Evolutionary conservation across 225 moss, liverwort and hornwort genomes (phyloP).

Genomic region (Marchantia paleacea): DNA sequence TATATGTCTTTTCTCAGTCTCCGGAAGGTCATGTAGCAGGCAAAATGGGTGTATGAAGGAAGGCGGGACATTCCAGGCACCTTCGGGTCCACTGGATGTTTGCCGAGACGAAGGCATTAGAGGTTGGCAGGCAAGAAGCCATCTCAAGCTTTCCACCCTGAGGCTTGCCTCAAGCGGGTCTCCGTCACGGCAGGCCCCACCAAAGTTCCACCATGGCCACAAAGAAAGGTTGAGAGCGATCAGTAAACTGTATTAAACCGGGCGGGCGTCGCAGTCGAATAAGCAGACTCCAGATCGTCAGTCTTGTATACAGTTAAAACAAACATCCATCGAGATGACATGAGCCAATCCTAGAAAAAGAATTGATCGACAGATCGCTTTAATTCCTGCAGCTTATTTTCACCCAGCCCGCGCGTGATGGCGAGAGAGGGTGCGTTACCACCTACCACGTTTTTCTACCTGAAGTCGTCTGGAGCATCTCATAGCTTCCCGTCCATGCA

Average conservation of each 20-base stretch:
- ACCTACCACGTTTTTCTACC: slow-evolving; percentile 8
- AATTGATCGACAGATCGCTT: background rate
- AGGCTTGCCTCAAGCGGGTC: background rate
- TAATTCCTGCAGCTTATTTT: background rate
- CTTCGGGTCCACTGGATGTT: background rate
- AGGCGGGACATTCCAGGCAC: background rate
- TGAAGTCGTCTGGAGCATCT: background rate
- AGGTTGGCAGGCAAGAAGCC: background rate
- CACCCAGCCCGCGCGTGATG: slow-evolving; percentile 1
- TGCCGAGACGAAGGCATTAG: background rate
- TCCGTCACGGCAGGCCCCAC: background rate
- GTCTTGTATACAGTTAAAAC: background rate
- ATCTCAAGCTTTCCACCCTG: background rate
- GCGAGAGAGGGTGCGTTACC: background rate
- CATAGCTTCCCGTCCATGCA: slow-evolving; percentile 4
- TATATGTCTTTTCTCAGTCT: background rate
- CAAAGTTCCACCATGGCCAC: background rate
- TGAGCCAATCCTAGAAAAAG: background rate
- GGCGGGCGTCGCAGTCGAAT: background rate
- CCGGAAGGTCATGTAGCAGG: background rate
- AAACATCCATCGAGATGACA: background rate
- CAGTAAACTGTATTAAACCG: background rate
- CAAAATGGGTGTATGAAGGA: background rate
- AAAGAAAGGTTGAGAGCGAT: slow-evolving; percentile 7
- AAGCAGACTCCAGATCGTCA: background rate